Conservation (phyloP, 208 protist genomes). For the Crithidia expoeki region DNA sequence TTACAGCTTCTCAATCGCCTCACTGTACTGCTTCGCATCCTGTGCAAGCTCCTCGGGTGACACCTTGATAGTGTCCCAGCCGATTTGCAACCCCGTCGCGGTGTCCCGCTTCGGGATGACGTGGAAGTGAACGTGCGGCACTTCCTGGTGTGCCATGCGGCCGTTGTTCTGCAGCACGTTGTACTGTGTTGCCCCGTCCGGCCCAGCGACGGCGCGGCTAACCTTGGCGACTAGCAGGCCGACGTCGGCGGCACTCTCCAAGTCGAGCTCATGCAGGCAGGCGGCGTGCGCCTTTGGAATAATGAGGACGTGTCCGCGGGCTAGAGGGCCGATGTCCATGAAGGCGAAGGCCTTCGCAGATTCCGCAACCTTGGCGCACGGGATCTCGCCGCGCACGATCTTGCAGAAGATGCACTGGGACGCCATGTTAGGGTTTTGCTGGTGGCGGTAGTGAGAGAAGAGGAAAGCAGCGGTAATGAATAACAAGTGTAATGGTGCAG, state of each 20-base stretch:
- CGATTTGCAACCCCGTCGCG: slow-evolving; percentile 64
- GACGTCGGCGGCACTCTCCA: slow-evolving; percentile 74
- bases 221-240: slow-evolving; percentile 61
- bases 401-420: slow-evolving; percentile 87
- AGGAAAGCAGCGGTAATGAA: not conserved
- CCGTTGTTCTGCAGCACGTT: slow-evolving; percentile 96
- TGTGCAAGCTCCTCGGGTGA: slow-evolving; percentile 62
- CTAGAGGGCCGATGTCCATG: slow-evolving; percentile 90
- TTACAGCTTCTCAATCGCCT: slow-evolving; percentile 63
- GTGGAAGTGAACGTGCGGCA: slow-evolving; percentile 95
- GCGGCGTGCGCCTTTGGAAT: slow-evolving; percentile 86
- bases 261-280: slow-evolving; percentile 77
- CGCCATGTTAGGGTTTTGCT: slow-evolving; percentile 22
- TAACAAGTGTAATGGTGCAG: no score
- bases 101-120: slow-evolving; percentile 88
- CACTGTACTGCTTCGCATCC: slow-evolving; percentile 64
- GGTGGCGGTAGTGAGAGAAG: no score
- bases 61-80: slow-evolving; percentile 69
- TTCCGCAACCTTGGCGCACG: slow-evolving; percentile 88
- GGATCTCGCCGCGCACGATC: slow-evolving; percentile 79
- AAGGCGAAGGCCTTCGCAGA: slow-evolving; percentile 81
- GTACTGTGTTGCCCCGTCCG: slow-evolving; percentile 75
- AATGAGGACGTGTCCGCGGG: slow-evolving; percentile 80
- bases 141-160: slow-evolving; percentile 88
- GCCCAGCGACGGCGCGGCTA: slow-evolving; percentile 64